Evolutionary conservation across 768 basidiomycete species (phyloP).

Genomic region (Tulasnella sp.): DNA sequence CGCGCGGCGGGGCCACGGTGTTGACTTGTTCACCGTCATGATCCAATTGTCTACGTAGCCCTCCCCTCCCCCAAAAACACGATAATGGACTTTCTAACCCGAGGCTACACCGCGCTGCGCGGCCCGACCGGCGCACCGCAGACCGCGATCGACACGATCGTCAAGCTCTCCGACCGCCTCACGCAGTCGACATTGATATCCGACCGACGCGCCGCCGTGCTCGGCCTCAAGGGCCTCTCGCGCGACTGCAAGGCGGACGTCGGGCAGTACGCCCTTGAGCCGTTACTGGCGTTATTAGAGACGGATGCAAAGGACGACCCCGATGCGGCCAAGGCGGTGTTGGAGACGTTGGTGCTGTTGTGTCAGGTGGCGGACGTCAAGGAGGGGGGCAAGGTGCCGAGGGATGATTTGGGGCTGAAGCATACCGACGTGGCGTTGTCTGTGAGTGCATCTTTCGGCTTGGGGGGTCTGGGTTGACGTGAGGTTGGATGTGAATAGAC

Average conservation of each 20-base stretch:
- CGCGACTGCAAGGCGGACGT: slow-evolving; percentile 88
- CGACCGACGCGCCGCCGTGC: slow-evolving; percentile 85
- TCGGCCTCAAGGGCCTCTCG: slow-evolving; percentile 82
- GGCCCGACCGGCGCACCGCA: slow-evolving; percentile 76
- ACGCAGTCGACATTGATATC: slow-evolving; percentile 82
- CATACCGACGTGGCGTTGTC: slow-evolving; percentile 72
- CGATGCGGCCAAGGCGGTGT: slow-evolving; percentile 81
- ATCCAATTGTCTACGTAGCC: background rate
- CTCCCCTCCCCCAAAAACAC: no score
- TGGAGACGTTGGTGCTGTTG: slow-evolving; percentile 78
- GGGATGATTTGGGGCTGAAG: slow-evolving; percentile 64
- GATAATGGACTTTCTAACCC: slow-evolving; percentile 76
- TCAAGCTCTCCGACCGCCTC: slow-evolving; percentile 75
- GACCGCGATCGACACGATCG: slow-evolving; percentile 73
- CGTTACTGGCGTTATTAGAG: slow-evolving; percentile 67
- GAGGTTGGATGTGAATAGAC: slow-evolving; percentile 18
- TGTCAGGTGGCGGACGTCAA: slow-evolving; percentile 71
- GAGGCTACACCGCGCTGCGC: slow-evolving; percentile 74
- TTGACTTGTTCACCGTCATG: background rate
- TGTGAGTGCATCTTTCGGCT: slow-evolving; percentile 22
- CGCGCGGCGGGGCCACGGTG: background rate
- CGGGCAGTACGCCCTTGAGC: slow-evolving; percentile 60
- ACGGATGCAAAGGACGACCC: slow-evolving; percentile 84
- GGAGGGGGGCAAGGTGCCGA: slow-evolving; percentile 17
- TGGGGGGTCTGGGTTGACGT: background rate